Conservation (phyloP, 176 grass and related monocot species). For the Raddia guianensis region DNA sequence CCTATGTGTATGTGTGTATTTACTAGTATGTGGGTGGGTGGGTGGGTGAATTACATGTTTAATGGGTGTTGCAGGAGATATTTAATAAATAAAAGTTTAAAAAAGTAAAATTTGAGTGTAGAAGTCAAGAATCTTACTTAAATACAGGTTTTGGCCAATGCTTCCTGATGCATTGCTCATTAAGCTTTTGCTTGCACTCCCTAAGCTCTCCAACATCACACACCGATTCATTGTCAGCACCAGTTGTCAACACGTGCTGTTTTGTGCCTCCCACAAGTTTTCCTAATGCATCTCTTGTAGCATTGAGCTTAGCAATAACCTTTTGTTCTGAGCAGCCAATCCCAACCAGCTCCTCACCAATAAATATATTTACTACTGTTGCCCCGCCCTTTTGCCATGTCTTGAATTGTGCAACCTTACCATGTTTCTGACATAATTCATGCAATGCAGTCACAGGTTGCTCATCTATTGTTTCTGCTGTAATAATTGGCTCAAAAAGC, state of each 20-base stretch:
- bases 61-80: not conserved
- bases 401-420: slow-evolving; percentile 61
- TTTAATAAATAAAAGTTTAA: not conserved
- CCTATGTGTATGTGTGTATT: too few species aligned
- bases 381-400: slow-evolving; percentile 55
- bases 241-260: slow-evolving; percentile 13
- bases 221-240: not conserved
- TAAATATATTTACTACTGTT: slow-evolving; percentile 58
- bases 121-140: slow-evolving; percentile 60
- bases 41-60: not conserved
- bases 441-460: slow-evolving; percentile 73
- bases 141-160: slow-evolving; percentile 64
- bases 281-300: slow-evolving; percentile 64
- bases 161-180: slow-evolving; percentile 59
- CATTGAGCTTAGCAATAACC: slow-evolving; percentile 81
- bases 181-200: slow-evolving; percentile 75
- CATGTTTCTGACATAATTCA: slow-evolving; percentile 72
- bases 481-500: slow-evolving; percentile 77
- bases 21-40: not conserved
- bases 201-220: slow-evolving; percentile 53
- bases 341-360: slow-evolving; percentile 58
- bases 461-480: slow-evolving; percentile 69
- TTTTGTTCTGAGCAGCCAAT: slow-evolving; percentile 72
- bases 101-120: slow-evolving; percentile 10
- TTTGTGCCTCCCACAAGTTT: slow-evolving; percentile 48